A percentile compares a stretch with the other conserved stretches of the same genome.
Evolutionary conservation across 345 rosid genomes (phyloP).

Genomic region (Rubroshorea leprosula): DNA sequence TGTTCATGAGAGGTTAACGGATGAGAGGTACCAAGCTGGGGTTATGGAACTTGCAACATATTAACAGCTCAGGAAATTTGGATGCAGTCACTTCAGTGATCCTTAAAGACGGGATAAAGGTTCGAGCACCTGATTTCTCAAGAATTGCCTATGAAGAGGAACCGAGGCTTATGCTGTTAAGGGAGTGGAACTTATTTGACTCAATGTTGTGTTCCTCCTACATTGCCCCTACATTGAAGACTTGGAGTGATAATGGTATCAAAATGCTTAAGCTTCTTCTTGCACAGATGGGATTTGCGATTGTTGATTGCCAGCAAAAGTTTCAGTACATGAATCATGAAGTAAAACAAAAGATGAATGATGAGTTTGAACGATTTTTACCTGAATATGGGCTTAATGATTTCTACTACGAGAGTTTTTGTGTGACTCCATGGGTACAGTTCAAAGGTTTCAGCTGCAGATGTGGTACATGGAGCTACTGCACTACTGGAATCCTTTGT

Average conservation of each 20-base stretch:
- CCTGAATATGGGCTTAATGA: conserved; percentile 89
- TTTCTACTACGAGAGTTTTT: conserved; percentile 80
- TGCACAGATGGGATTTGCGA: conserved; percentile 94
- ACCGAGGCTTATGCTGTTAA: conserved; percentile 79
- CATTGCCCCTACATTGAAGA: conserved; percentile 80
- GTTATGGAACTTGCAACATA: conserved; percentile 96
- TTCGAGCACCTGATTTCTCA: conserved; percentile 79
- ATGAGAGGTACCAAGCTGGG: conserved; percentile 92
- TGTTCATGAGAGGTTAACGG: conserved; percentile 88
- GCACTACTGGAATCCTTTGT: conserved; percentile 93
- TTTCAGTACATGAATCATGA: conserved; percentile 89
- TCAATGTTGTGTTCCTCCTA: conserved; percentile 91
- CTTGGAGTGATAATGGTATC: conserved; percentile 95
- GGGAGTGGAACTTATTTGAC: conserved; percentile 95
- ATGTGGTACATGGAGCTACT: conserved; percentile 90
- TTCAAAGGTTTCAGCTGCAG: conserved; percentile 93
- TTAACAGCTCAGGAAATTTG: conserved; percentile 71
- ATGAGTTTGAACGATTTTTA: conserved; percentile 75
- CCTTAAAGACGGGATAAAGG: conserved; percentile 86
- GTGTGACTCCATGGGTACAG: conserved; percentile 87
- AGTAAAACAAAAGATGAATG: conserved; percentile 85
- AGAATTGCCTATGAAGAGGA: conserved; percentile 92
- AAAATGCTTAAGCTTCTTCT: conserved; percentile 94
- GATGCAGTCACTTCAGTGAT: conserved; percentile 74
- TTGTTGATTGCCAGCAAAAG: conserved; percentile 91